Evolutionary conservation across 1,284 basidiomycete genomes (phyloP), one percentile per base, ranked within the genome.

Genomic region (Puccinia coronata): DNA sequence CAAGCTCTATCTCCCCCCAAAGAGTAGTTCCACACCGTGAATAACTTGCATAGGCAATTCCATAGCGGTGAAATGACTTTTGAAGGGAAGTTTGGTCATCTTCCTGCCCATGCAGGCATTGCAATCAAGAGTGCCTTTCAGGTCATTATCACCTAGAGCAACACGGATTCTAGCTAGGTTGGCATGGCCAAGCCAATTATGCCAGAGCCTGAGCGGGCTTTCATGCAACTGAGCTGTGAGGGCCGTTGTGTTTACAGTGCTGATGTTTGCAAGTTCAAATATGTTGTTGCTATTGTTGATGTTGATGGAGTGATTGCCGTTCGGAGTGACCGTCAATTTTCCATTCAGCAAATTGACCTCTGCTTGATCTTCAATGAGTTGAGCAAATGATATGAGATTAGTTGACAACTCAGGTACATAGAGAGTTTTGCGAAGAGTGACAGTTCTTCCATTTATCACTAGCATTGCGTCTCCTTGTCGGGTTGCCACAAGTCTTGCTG

Each of bases 321-420:
- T 61, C 2, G 36, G 28, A 9, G 12, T 36, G 28, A 36, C 20
- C 20, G 6, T 34, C 3, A 61, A 2, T 16, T 9, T 18, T 5
- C 20, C 16, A 1, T 36, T 18, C 1, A 11, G 2, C 5, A n/a
- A 11, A 6, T 2, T 34, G 34, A 61, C 5, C 20, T 61, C 31
- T 8, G 59, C 59, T 61, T 61, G 1, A 8, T 36, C 31, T 61
- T 36, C 36, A 12, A 61, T 36, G 59, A 61, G 59, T 34, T 61
- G 59, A 61, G 31, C 59, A 20, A 61, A 61, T 36, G 65, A 51
- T 39, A 72, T 72, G 2, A 72, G n/a, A 23, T 72, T 72, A 23
- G 23, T 9, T 53, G 28, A 2, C 5, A 1, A 72, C n/a, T 16
- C 34, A 34, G 16, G 70, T 1, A 72, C 47, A n/a, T 34, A 72